Conservation (phyloP, 257 asterid species). For the Primulina eburnea region DNA sequence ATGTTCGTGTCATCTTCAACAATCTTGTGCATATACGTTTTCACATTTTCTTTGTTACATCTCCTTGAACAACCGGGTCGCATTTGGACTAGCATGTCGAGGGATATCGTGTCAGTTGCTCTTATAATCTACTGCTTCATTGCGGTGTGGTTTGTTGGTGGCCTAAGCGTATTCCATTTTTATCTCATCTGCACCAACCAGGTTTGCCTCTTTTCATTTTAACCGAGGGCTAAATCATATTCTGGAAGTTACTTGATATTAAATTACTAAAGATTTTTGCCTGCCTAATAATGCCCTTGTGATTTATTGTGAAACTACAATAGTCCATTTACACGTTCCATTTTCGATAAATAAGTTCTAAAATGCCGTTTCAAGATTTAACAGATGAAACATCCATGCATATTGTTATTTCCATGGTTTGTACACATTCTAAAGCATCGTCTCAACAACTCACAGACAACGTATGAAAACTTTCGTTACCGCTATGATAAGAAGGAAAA, state of each 20-base stretch:
- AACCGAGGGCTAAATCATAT: neutral
- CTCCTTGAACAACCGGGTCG: slow-evolving; percentile 45
- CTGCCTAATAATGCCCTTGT: neutral
- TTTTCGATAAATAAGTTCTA: neutral
- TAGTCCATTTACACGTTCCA: neutral
- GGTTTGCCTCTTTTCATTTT: slow-evolving; percentile 39
- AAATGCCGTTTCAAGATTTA: neutral
- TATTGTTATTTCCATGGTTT: neutral
- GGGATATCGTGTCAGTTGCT: slow-evolving; percentile 50
- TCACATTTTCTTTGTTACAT: slow-evolving; percentile 75
- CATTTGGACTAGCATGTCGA: slow-evolving; percentile 54
- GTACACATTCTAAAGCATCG: neutral
- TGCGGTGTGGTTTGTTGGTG: slow-evolving; percentile 90
- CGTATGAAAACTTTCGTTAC: slow-evolving; percentile 82
- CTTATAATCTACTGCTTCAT: slow-evolving; percentile 72
- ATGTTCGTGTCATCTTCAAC: slow-evolving; percentile 74
- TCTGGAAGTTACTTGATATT: neutral
- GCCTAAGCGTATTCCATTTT: slow-evolving; percentile 73
- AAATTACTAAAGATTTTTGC: neutral
- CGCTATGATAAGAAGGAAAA: slow-evolving; percentile 82
- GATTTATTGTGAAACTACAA: neutral
- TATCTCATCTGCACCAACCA: slow-evolving; percentile 84
- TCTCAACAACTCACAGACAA: slow-evolving; percentile 51
- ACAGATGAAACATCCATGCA: neutral
- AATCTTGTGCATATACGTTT: slow-evolving; percentile 70